Evolutionary conservation across 2,329 filamentous ascomycete species (phyloP).

Genomic region (Leptographium procerum): DNA sequence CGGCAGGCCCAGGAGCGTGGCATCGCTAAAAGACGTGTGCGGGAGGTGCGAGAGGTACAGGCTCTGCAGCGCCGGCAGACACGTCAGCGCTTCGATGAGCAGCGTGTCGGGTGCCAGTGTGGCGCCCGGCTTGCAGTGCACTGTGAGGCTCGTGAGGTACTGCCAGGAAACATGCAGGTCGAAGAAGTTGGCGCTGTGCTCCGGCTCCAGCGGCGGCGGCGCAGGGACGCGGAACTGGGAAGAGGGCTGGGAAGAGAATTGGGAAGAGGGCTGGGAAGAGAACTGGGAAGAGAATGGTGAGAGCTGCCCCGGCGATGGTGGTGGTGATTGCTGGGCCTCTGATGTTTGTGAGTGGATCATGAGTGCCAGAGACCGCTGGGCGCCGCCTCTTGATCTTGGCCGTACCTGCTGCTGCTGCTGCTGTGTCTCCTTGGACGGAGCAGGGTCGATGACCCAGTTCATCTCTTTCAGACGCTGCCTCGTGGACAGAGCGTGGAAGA

Average conservation of each 20-base stretch:
- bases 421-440: constrained; percentile 16
- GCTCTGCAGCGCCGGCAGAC: constrained; percentile 42
- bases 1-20: constrained; percentile 42
- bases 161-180: constrained; percentile 42
- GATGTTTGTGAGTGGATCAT: no score
- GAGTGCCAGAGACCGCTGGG: background rate
- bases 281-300: background rate
- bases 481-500: constrained; percentile 49
- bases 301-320: background rate
- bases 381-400: background rate
- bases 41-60: constrained; percentile 50
- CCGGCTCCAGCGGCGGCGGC: constrained; percentile 20
- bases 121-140: constrained; percentile 47
- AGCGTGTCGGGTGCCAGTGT: constrained; percentile 40
- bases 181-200: constrained; percentile 21
- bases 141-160: constrained; percentile 41
- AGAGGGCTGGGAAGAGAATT: background rate
- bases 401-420: constrained; percentile 11
- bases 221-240: background rate
- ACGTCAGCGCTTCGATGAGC: constrained; percentile 36
- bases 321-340: background rate
- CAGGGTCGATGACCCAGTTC: constrained; percentile 43
- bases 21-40: constrained; percentile 44
- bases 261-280: background rate
- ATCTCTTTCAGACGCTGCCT: constrained; percentile 43